Evolutionary conservation across 1,284 basidiomycete genomes (phyloP), one percentile per base, ranked within the genome.

Genomic region (Taiwanofungus camphoratus): DNA sequence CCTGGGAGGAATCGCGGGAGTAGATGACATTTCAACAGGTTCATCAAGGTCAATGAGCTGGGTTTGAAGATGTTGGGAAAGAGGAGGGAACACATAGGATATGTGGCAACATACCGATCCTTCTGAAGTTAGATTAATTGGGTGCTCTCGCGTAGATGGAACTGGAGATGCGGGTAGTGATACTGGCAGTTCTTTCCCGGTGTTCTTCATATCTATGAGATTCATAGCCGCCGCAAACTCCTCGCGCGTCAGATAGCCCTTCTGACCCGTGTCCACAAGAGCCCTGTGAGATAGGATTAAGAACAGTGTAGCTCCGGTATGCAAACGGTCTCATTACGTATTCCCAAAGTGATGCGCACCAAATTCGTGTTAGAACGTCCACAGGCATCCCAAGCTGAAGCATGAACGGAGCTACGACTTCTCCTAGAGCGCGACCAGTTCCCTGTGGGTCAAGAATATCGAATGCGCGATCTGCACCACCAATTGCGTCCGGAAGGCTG

Each of bases 141-240:
- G 8, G 26, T n/a, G 8, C 8, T 8, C 26, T n/a, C n/a, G 26
- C 26, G n/a, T 29, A 29, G 26, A 29, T 1, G 26, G 26, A n/a
- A 49, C 36, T 13, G 50, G 41, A 16, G 43, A 42, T 7, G 43
- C 24, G 16, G 52, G 50, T 12, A 98, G 71, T 19, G 68, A 64
- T 0, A 69, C 52, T 1, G 95, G 95, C 23, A 95, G 64, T 2
- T 87, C 82, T 49, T 79, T 79, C 15, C 95, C 95, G 1, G 79
- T 75, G 3, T 97, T 67, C 60, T 86, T 92, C 54, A 77, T 77
- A 61, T 91, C 88, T 57, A 99, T 96, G 39, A 99, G 77, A 65
- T 94, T 79, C 85, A 97, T 87, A 3, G 93, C 96, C 34, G 99
- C 85, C 2, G 96, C 95, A 64, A 99, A 99, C 39, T 94, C 92